Evolutionary conservation across 805 yeast genomes (phyloP).

Genomic region (Candida nanaspora): DNA sequence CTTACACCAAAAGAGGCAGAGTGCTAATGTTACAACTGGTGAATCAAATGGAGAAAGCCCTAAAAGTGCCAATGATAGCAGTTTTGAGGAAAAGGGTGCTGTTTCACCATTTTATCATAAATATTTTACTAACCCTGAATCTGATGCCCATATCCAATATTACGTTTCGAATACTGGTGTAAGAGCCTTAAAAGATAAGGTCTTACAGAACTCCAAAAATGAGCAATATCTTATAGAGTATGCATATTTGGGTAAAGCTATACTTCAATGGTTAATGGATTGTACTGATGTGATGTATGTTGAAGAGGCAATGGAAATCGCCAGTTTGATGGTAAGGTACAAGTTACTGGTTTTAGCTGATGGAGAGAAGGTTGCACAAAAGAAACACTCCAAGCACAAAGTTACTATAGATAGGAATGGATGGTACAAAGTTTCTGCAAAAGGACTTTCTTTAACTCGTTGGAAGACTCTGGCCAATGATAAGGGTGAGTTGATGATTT

Average conservation of each 20-base stretch:
- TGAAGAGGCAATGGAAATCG: conserved; percentile 46
- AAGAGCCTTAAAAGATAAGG: conserved; percentile 42
- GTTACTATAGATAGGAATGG: conserved; percentile 13
- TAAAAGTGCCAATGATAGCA: no score
- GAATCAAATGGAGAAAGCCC: neutral
- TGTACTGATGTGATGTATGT: conserved; percentile 65
- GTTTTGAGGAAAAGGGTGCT: neutral
- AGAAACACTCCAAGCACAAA: neutral
- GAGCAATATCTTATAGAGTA: conserved; percentile 30
- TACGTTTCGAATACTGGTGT: conserved; percentile 63
- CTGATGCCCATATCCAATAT: conserved; percentile 75
- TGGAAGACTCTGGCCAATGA: conserved; percentile 10
- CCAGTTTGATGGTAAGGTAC: conserved; percentile 39
- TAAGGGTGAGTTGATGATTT: neutral
- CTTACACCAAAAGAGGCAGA: conserved; percentile 13
- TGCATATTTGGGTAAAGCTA: conserved; percentile 67
- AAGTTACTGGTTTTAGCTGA: conserved; percentile 21
- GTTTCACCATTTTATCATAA: conserved; percentile 65
- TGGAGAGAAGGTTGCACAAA: neutral
- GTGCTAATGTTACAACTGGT: neutral
- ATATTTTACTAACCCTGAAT: conserved; percentile 83
- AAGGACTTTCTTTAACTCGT: conserved; percentile 14
- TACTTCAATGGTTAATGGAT: conserved; percentile 84
- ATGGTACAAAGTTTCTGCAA: conserved; percentile 14
- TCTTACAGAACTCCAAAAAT: conserved; percentile 6